Conservation (phyloP, 1,284 basidiomycete species). For the Inonotus hispidus region DNA sequence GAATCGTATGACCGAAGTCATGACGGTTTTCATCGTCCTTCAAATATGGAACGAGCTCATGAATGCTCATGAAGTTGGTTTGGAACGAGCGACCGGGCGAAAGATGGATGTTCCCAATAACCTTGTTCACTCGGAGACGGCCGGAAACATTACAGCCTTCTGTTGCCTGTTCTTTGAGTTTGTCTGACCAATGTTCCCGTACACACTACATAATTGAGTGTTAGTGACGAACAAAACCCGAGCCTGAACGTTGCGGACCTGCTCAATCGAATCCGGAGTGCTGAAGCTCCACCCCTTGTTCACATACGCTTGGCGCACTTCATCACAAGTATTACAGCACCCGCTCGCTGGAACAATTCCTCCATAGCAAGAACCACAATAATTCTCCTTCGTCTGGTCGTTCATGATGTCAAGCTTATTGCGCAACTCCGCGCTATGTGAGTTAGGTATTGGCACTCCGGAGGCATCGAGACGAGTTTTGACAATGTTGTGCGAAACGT, state of each 20-base stretch:
- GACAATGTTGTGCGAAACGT: constrained; percentile 84
- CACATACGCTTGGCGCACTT: constrained; percentile 88
- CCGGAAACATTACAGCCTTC: constrained; percentile 96
- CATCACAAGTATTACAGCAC: constrained; percentile 97
- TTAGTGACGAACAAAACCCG: background rate
- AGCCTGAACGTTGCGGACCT: constrained; percentile 48
- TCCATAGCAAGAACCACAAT: constrained; percentile 98
- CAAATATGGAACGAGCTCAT: constrained; percentile 95
- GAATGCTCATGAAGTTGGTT: constrained; percentile 73
- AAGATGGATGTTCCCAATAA: constrained; percentile 87
- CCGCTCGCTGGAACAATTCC: constrained; percentile 75
- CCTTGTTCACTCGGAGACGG: constrained; percentile 93
- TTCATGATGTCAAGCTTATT: constrained; percentile 84
- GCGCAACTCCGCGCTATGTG: constrained; percentile 59
- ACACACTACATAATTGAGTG: constrained; percentile 60
- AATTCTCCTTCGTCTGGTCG: constrained; percentile 54
- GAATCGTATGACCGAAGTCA: constrained; percentile 90
- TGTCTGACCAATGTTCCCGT: constrained; percentile 92
- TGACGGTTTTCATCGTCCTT: constrained; percentile 82
- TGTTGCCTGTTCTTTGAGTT: constrained; percentile 84
- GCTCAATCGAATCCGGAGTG: constrained; percentile 89
- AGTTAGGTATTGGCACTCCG: constrained; percentile 57
- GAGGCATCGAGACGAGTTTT: constrained; percentile 72
- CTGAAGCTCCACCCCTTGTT: constrained; percentile 93
- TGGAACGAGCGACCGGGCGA: constrained; percentile 94